Base-by-base conservation (phyloP, 1,284 basidiomycete genomes). In the Coniophora puteana region DNA sequence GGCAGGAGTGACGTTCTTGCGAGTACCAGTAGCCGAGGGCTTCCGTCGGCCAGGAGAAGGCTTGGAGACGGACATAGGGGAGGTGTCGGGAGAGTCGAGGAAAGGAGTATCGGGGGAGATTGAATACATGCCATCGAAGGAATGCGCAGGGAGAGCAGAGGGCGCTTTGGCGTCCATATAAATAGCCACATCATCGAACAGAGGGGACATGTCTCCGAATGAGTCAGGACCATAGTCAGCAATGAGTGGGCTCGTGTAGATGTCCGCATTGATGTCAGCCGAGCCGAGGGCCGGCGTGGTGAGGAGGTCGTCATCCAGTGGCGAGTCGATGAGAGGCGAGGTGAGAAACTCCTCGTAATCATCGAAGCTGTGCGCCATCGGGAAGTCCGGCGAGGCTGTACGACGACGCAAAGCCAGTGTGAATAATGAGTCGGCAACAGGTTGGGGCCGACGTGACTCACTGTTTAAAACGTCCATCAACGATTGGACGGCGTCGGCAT, bases 291-390 rank as follows among this genome's bases (percentile, higher is more conserved):
- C 63, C 3, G 82, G 83, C 0, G 83, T 83, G 5, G 64, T 71
- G 45, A 84, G 71, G 39, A 63, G 50, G 55, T 77, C 70, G 25
- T 81, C 76, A 10, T 72, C 69, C 41, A 67, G 65, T 3, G 80
- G 79, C n/a, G 73, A 72, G 33, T 74, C 71, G 8, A 72, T 61
- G 38, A 74, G 57, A 2, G 73, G 72, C 22, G 72, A 75, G 7
- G 72, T 74, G 8, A 75, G 52, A 48, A 57, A 74, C 41, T 65
- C 63, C 47, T 43, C 52, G 24, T 45, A 34, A 20, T 66, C 58
- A 27, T 62, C 60, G 53, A 58, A 40, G 39, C 64, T 59, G 7
- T 53, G 53, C 50, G 55, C 48, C 48, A 47, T 53, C 28, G 53
- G 57, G 51, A 67, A 67, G 29, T 68, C 66, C 8, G 68, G 69